Percentiles rank a stretch among this genome's conserved stretches.
Evolutionary conservation across 192 early-diverging fungal genomes (phyloP).

Genomic region (Linderina pennispora): DNA sequence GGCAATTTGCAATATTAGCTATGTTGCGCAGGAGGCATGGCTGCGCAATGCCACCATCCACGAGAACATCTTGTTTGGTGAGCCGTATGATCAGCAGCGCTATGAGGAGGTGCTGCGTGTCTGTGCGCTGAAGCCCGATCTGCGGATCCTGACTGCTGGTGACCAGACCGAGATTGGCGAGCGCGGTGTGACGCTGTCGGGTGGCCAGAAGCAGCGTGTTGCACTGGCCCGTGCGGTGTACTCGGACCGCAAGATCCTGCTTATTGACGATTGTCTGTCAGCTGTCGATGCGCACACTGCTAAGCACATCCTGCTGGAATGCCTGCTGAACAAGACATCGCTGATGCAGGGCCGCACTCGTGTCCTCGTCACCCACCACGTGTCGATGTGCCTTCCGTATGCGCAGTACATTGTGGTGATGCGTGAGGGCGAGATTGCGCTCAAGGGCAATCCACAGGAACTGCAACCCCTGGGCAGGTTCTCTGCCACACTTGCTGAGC

Average conservation of each 20-base stretch:
- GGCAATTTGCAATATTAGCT: conserved; percentile 58
- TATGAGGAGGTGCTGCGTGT: conserved; percentile 77
- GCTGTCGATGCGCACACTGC: conserved; percentile 97
- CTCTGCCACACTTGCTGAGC: conserved; percentile 8
- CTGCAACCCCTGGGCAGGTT: conserved; percentile 41
- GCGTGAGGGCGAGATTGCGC: conserved; percentile 58
- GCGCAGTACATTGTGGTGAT: conserved; percentile 54
- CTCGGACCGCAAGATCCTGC: conserved; percentile 56
- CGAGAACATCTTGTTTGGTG: conserved; percentile 88
- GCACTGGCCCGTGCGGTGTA: conserved; percentile 85
- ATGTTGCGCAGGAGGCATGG: conserved; percentile 79
- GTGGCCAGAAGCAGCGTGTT: conserved; percentile 86
- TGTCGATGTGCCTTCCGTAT: conserved; percentile 60
- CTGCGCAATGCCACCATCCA: conserved; percentile 68
- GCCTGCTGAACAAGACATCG: conserved; percentile 55
- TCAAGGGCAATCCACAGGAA: conserved; percentile 46
- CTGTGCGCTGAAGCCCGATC: conserved; percentile 78
- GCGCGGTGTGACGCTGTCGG: conserved; percentile 77
- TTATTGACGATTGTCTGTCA: conserved; percentile 86
- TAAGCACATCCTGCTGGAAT: conserved; percentile 73
- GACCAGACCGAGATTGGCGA: conserved; percentile 94
- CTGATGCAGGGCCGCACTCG: conserved; percentile 70
- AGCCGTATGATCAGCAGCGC: conserved; percentile 61
- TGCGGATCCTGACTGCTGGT: conserved; percentile 77
- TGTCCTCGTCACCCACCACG: conserved; percentile 90